These are phyloP conservation scores for Penicillium sp. DNA, from an alignment of 2,329 filamentous ascomycete genomes.

Conservation along the genomic window DNA sequence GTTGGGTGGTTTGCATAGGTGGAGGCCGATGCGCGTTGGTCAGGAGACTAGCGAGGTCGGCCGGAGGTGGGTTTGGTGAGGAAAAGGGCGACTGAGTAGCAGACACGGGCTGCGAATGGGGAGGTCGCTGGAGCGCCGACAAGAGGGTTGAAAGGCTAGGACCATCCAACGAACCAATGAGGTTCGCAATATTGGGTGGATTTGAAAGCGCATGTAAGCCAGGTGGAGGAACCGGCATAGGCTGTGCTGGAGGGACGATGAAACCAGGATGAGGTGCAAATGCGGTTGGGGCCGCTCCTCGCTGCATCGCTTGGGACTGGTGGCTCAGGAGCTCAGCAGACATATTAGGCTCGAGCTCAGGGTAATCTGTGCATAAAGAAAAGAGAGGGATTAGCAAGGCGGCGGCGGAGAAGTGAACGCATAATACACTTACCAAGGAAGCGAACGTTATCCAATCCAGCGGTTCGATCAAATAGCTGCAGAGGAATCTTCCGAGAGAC, in stretches of 20 bases:
- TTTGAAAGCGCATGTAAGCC: slow-evolving; percentile 36
- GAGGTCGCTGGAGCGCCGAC: slow-evolving; percentile 54
- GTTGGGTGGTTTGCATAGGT: slow-evolving; percentile 31
- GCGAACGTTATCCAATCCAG: slow-evolving; percentile 69
- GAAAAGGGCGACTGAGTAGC: slow-evolving; percentile 37
- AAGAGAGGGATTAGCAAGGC: slow-evolving; percentile 17
- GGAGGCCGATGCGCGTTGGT: slow-evolving; percentile 40
- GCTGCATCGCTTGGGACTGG: slow-evolving; percentile 47
- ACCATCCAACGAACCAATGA: slow-evolving; percentile 68
- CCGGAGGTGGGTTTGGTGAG: slow-evolving; percentile 33
- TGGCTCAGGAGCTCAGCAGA: slow-evolving; percentile 75
- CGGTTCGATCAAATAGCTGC: slow-evolving; percentile 79
- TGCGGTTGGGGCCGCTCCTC: slow-evolving; percentile 35
- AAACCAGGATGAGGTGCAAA: slow-evolving; percentile 39
- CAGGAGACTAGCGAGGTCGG: slow-evolving; percentile 44
- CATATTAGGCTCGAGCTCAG: slow-evolving; percentile 72
- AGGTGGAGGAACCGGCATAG: slow-evolving; percentile 32
- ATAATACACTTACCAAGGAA: slow-evolving; percentile 61
- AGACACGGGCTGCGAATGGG: slow-evolving; percentile 33
- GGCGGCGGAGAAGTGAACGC: neutral
- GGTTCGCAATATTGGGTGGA: slow-evolving; percentile 57
- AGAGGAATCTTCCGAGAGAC: slow-evolving; percentile 71
- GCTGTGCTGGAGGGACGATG: slow-evolving; percentile 36
- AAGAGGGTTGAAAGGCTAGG: slow-evolving; percentile 69
- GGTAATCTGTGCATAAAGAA: slow-evolving; percentile 60